Evolutionary conservation across 2,329 filamentous ascomycete species (phyloP), one percentile per base, ranked within the genome.

Genomic region (Paraphaeosphaeria sporulosa): DNA sequence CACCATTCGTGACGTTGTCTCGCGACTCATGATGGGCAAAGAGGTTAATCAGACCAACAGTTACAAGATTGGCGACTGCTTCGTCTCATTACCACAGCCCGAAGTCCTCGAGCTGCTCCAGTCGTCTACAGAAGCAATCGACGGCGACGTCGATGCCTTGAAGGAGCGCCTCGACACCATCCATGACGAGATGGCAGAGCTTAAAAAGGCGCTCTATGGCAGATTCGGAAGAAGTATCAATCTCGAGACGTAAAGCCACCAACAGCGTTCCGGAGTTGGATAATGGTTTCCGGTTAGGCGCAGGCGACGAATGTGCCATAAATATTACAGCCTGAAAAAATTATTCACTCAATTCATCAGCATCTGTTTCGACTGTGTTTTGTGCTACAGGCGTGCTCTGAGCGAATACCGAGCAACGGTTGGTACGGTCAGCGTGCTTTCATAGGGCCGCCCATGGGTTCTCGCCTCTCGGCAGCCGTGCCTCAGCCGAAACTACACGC

Each of bases 181-280:
- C 55, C 89, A 90, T 58, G 93, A 96, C 66, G 92, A 97, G 76
- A 94, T 98, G 91, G 87, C 88, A 64, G 85, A 91, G 77, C 84
- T 99, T 65, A 99, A 99, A 84, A 91, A 96, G 60, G 89, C 92
- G 63, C 82, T 99, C 63, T 99, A 99, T 80, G 94, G 93, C 36
- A 88, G 96, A 63, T 99, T 99, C 80, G 95, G 95, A 58, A 89
- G 91, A 78, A 96, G 94, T 78, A 99, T 99, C 84, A 99, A 99
- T 80, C 84, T 98, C 66, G 95, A 99, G 80, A 92, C 91, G 69
- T 95, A 46, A 46, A 54, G 49, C 38, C 49, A 53, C 47, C 36
- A 40, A 55, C 42, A 42, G 27, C 15, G 12, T 21, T n/a, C 19
- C 42, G 52, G 52, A n/a, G 42, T 55, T 55, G 44, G 54, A 42